Evolutionary conservation across 2,329 filamentous ascomycete genomes (phyloP), one percentile per base, ranked within the genome.

Genomic region (Chaetomium globosum): DNA sequence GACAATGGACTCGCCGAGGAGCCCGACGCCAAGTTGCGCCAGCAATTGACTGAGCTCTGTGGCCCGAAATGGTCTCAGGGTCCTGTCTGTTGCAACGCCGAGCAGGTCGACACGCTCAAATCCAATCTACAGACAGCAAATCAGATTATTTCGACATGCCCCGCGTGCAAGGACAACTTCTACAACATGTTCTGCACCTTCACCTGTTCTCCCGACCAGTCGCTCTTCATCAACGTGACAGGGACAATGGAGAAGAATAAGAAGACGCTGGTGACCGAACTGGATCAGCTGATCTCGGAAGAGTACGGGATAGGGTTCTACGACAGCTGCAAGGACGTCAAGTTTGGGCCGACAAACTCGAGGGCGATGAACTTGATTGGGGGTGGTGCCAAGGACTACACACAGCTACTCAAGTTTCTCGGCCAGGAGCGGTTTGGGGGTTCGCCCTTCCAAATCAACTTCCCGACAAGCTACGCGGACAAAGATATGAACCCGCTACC

Each of bases 111-210:
- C 72, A 83, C 89, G 1, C 86, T 99, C 68, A 89, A 91, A 72
- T 89, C 86, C 67, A 96, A 97, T 74, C 84, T 99, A 65, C 89
- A 91, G 71, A 92, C 92, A 26, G 94, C 93, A 1, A 92, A 93
- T 72, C 88, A 89, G 65, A 90, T 99, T 74, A 93, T 99, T 75
- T 89, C 93, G 30, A 92, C 93, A 10, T 99, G 95, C 76, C 95
- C 95, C 1, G 95, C 96, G 36, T 99, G 95, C 85, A 96, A 95
- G 78, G 90, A 93, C 73, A 99, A 99, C 81, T 99, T 99, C 82
- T 98, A 92, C 82, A 96, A 99, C 80, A 83, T 96, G 53, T 99
- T 99, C 78, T 99, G 95, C 80, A 96, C 93, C 4, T 98, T 99
- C 75, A 98, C 93, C 2, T 99, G 96, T 80, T 99, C 95, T 4